A percentile compares a stretch with the other conserved stretches of the same genome.
phyloP scores from a whole-genome alignment of 768 basidiomycete genomes.

The Phlebiopsis flavidoalba region DNA sequence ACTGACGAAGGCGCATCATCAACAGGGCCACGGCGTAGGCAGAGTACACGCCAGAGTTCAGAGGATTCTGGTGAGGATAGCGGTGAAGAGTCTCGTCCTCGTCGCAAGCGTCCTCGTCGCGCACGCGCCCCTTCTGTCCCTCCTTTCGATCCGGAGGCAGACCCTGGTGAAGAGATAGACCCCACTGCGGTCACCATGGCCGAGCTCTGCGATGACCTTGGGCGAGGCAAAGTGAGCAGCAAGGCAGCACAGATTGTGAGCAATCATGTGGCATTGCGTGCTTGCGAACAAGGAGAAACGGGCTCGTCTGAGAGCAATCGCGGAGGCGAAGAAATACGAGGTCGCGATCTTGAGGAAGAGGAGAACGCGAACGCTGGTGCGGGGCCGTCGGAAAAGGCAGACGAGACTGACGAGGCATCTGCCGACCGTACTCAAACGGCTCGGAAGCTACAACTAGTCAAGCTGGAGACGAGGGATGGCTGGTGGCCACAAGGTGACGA shows the following conservation, averaged over 20 bases:
- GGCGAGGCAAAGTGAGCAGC: conserved; percentile 73
- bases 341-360: conserved; percentile 44
- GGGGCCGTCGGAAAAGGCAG: background rate
- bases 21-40: background rate
- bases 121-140: conserved; percentile 46
- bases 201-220: conserved; percentile 68
- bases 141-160: conserved; percentile 51
- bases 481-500: conserved; percentile 37
- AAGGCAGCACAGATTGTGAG: conserved; percentile 68
- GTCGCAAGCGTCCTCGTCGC: conserved; percentile 20
- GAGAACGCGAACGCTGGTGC: conserved; percentile 20
- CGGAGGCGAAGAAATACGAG: conserved; percentile 77
- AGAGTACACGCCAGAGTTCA: background rate
- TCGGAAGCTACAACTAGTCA: background rate
- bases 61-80: background rate
- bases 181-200: conserved; percentile 87
- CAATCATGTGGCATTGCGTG: conserved; percentile 72
- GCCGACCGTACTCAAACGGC: background rate
- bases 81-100: conserved; percentile 6
- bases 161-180: conserved; percentile 73
- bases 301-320: conserved; percentile 51
- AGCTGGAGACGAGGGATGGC: background rate
- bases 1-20: background rate
- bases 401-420: background rate
- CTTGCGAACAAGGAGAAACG: conserved; percentile 62